A percentile compares a stretch with the other conserved stretches of the same genome.
These are phyloP conservation scores for Penicillium paxilli DNA, from an alignment of 495 filamentous ascomycete species.

Conservation along the genomic window DNA sequence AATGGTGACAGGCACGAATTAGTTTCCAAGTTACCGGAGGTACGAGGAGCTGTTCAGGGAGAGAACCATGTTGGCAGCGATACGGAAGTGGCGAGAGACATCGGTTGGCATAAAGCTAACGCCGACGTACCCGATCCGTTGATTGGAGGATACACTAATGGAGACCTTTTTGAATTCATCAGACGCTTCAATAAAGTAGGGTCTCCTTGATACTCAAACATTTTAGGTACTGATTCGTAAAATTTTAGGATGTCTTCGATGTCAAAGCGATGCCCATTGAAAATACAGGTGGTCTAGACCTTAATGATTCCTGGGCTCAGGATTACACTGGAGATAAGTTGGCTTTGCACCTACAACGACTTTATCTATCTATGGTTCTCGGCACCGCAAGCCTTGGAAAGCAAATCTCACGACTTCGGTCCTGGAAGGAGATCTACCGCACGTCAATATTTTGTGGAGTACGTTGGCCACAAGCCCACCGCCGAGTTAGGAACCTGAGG, in stretches of 20 bases:
- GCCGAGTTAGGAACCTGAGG: too few relatives aligned
- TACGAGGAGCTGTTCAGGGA: conserved; percentile 2
- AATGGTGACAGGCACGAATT: conserved; percentile 5
- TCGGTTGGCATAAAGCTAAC: conserved; percentile 69
- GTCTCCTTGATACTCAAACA: neutral
- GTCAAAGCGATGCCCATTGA: conserved; percentile 58
- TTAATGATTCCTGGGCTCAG: conserved; percentile 75
- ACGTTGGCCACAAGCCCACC: neutral
- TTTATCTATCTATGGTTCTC: conserved; percentile 75
- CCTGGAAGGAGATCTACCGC: conserved; percentile 66
- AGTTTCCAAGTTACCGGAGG: neutral
- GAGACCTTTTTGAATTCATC: conserved; percentile 72
- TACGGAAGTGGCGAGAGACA: conserved; percentile 54
- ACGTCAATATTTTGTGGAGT: conserved; percentile 58
- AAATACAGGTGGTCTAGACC: conserved; percentile 60
- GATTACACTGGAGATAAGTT: conserved; percentile 80
- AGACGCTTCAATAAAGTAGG: conserved; percentile 73
- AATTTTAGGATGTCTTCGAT: conserved; percentile 70
- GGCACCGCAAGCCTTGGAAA: conserved; percentile 62
- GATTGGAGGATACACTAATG: conserved; percentile 67
- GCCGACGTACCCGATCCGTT: conserved; percentile 58
- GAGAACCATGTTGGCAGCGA: conserved; percentile 5
- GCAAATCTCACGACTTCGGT: conserved; percentile 68
- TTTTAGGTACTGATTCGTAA: neutral
- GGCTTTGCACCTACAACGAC: conserved; percentile 66